Base-by-base conservation (phyloP, 495 filamentous ascomycete species). In the Talaromyces wortmannii region DNA sequence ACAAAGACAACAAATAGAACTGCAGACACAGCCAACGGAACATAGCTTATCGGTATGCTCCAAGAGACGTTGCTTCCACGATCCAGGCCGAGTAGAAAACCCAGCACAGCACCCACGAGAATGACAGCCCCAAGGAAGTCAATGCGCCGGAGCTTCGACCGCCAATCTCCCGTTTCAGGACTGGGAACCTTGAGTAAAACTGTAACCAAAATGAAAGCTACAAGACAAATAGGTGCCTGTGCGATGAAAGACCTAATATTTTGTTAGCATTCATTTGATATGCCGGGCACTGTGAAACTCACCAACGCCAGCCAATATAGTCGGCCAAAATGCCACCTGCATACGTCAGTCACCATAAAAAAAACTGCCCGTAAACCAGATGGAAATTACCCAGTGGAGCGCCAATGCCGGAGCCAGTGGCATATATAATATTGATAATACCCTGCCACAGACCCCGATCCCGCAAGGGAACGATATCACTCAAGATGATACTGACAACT, bases 231-330 rank as follows among this genome's bases (percentile, higher is more conserved):
- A 2, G 89, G 90, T 6, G 78, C 79, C 65, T 95, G 90, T 15
- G 70, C 71, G 15, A 89, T 62, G 64, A 95, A 95, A 5, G 87
- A 76, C 86, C 83, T 86, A 54, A 4, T 17, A 2, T 48, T 5
- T 56, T 32, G 44, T 64, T 8, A 69, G 33, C 52, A 49, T 15
- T 8, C 45, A 46, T 12, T 45, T 8, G 46, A 16, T 7, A 44
- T 16, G 17, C 11, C 31, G 18, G 29, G 48, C 33, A 8, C 45
- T 33, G 29, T 56, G 52, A 48, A 11, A 53, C 78, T 62, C 71
- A 85, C 88, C 90, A 95, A 57, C 90, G 77, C 90, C 90, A 95
- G 53, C 89, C 88, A 30, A 94, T 76, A 29, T 73, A 81, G 62
- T 95, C 90, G 1, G 87, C 80, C 12, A 95, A 61, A 0, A 91